These are phyloP conservation scores for Diplocarpon rosae DNA, from an alignment of 2,329 filamentous ascomycete species.

Conservation along the genomic window DNA sequence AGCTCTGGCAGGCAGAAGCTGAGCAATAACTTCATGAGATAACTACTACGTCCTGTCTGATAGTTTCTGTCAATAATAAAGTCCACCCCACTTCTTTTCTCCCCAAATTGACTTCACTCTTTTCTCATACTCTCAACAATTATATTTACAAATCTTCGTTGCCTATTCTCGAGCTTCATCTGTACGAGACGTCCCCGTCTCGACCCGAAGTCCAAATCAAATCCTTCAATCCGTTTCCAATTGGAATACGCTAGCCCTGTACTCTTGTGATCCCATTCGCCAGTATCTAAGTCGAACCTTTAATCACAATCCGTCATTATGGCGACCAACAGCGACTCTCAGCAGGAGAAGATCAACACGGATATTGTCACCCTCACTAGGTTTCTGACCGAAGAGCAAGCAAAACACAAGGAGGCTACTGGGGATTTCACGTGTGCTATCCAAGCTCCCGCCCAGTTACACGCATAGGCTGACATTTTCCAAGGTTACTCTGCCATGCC, in stretches of 20 bases:
- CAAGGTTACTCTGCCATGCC: constrained; percentile 85
- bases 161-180: no score
- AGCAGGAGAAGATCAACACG: constrained; percentile 77
- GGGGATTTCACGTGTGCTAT: constrained; percentile 90
- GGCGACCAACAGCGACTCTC: constrained; percentile 15
- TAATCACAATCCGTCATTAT: constrained; percentile 15
- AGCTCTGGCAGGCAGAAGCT: no score
- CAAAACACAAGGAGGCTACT: constrained; percentile 85
- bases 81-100: no score
- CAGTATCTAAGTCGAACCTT: constrained; percentile 1
- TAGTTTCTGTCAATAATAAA: no score
- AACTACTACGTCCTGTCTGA: no score
- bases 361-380: constrained; percentile 92
- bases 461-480: constrained; percentile 7
- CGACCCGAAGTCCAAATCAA: constrained; percentile 23
- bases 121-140: no score
- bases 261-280: not conserved
- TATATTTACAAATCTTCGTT: no score
- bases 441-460: not conserved
- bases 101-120: no score
- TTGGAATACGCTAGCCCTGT: constrained; percentile 7
- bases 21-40: no score
- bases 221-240: constrained; percentile 7
- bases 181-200: constrained; percentile 7
- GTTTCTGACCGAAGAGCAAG: constrained; percentile 92